These are phyloP conservation scores for Cordyceps farinosa DNA, from an alignment of 2,329 filamentous ascomycete species.

Conservation along the genomic window DNA sequence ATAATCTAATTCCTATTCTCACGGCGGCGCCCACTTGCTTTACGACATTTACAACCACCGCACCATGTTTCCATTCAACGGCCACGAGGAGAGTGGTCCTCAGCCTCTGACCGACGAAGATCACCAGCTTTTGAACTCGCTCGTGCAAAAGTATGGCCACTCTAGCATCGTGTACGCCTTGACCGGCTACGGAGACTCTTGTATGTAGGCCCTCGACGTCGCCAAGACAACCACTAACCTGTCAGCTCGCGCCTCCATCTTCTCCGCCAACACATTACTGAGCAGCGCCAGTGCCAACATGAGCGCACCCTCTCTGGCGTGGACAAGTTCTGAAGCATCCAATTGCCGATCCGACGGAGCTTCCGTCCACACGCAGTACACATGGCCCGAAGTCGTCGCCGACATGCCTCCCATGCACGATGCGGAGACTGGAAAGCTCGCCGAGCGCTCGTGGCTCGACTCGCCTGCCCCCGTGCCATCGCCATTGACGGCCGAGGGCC, in stretches of 20 bases:
- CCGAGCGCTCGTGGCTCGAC: constrained; percentile 39
- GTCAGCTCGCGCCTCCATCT: constrained; percentile 37
- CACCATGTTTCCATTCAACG: constrained; percentile 35
- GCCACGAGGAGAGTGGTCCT: constrained; percentile 34
- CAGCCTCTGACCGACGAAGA: constrained; percentile 38
- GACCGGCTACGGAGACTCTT: constrained; percentile 34
- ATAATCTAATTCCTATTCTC: neutral
- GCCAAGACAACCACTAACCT: constrained; percentile 7
- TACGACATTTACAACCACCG: constrained; percentile 7
- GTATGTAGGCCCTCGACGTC: constrained; percentile 27
- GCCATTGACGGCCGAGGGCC: constrained; percentile 29
- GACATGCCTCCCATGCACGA: constrained; percentile 35
- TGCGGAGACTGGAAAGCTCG: constrained; percentile 32
- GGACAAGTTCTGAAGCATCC: constrained; percentile 41
- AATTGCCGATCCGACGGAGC: constrained; percentile 38
- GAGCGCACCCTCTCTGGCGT: constrained; percentile 39
- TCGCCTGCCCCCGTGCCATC: constrained; percentile 37
- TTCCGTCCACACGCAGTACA: constrained; percentile 38
- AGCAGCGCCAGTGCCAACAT: constrained; percentile 30
- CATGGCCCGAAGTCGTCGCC: constrained; percentile 34
- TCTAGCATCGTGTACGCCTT: constrained; percentile 36
- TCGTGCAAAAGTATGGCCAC: constrained; percentile 38
- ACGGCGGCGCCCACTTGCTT: neutral
- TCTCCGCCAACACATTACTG: constrained; percentile 39
- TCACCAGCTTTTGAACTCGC: constrained; percentile 35